Percentiles rank a stretch among this genome's conserved stretches.
These are phyloP conservation scores for Paecilomyces sp. DNA, from an alignment of 2,329 filamentous ascomycete genomes.

Conservation along the genomic window DNA sequence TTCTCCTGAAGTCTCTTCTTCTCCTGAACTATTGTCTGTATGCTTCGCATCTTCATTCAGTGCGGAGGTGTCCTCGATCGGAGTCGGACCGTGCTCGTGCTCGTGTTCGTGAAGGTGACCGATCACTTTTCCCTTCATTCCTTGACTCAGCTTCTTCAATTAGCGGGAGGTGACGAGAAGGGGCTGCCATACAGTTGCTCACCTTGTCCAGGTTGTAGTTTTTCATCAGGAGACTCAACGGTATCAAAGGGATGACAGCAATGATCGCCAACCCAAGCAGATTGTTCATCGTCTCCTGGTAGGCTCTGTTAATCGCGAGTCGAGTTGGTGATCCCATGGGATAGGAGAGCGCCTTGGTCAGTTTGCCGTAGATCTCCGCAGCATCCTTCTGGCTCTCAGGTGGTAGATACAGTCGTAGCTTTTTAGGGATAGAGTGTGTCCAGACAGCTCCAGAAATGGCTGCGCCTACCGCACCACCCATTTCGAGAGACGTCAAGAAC, in stretches of 20 bases:
- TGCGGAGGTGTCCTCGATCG: neutral
- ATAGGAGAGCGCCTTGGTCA: constrained; percentile 52
- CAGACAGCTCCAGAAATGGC: constrained; percentile 59
- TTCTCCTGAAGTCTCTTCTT: neutral
- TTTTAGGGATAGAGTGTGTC: constrained; percentile 51
- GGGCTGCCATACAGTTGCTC: constrained; percentile 1
- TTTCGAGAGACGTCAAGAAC: constrained; percentile 52
- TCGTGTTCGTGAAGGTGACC: constrained; percentile 4
- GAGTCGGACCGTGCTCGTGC: neutral
- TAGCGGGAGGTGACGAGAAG: constrained; percentile 4
- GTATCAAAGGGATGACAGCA: constrained; percentile 50
- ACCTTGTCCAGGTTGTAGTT: constrained; percentile 52
- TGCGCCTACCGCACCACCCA: constrained; percentile 54
- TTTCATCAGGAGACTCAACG: constrained; percentile 49
- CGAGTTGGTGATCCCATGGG: constrained; percentile 50
- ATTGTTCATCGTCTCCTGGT: constrained; percentile 58
- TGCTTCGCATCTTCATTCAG: neutral
- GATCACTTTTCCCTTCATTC: constrained; percentile 8
- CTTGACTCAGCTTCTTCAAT: constrained; percentile 19
- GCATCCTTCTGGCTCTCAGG: constrained; percentile 34
- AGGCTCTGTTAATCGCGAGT: constrained; percentile 55
- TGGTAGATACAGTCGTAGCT: constrained; percentile 46
- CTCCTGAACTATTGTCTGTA: neutral
- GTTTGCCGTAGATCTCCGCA: constrained; percentile 43
- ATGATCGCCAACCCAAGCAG: constrained; percentile 50